phyloP scores from a whole-genome alignment of 129 eudicot species.

The Ambrosia artemisiifolia region DNA sequence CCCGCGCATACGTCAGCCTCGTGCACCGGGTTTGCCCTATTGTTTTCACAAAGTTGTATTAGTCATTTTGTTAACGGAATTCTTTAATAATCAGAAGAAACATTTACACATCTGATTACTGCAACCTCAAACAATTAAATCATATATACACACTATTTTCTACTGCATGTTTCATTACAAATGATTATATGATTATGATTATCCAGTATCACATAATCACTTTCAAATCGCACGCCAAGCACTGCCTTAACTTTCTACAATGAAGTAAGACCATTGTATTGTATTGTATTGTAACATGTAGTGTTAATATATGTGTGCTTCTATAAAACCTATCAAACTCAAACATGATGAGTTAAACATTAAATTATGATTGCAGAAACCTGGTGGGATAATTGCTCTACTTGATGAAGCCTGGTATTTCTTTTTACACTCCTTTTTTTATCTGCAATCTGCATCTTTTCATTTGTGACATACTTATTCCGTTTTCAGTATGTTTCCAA shows the following conservation, averaged over 20 bases:
- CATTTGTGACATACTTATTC: conserved; percentile 25
- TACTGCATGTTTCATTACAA: background rate
- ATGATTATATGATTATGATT: background rate
- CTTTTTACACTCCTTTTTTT: background rate
- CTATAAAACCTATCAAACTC: background rate
- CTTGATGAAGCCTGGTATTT: conserved; percentile 97
- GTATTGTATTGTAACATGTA: background rate
- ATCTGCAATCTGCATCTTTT: conserved; percentile 13
- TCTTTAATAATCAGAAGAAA: background rate
- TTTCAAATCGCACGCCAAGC: background rate
- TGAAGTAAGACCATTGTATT: background rate
- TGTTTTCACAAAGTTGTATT: background rate
- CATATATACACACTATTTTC: background rate
- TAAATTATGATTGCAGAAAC: conserved; percentile 66
- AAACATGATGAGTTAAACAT: background rate
- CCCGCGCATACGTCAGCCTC: too few species aligned
- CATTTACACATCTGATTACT: background rate
- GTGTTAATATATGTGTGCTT: background rate
- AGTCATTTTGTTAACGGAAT: background rate
- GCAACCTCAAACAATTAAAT: background rate
- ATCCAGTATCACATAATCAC: background rate
- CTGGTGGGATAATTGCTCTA: conserved; percentile 95
- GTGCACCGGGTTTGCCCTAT: too few species aligned
- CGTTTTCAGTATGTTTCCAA: conserved; percentile 93
- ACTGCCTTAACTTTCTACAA: background rate